Evolutionary conservation across 305 asterid species (phyloP), one percentile per base, ranked within the genome.

Genomic region (Solanum hybrid): DNA sequence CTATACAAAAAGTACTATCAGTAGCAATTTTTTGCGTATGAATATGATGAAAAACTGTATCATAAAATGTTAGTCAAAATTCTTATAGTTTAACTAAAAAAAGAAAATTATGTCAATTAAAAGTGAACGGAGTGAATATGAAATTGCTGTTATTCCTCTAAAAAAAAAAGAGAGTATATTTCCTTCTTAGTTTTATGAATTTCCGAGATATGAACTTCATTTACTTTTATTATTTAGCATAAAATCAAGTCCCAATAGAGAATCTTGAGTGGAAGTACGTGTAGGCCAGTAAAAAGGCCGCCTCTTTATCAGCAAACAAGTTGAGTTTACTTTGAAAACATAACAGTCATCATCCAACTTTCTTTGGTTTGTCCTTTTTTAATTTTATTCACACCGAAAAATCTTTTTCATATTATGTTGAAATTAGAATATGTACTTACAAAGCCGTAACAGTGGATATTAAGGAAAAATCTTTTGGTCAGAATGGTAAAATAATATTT

Each of bases 1-100:
- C 5, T 11, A 40, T 40, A 40, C 51, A 11, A 40, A 40, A 40
- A 40, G 51, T 40, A 40, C 51, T 40, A 40, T 11, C 2, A 40
- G 14, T 11, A 11, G 51, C 5, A 40, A 40, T 11, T 40, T 40
- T 40, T 40, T 40, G 16, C 51, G 1, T 40, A 40, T 0, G 2
- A 40, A 3, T 40, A 40, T 40, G 51, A 40, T 40, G 2, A 11
- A 11, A 40, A 40, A 40, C 5, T 40, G 51, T 40, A 40, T 40
- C 16, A 1, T 40, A 40, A 46, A 14, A 46, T 6, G 0, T 46
- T 5, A 46, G 1, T 14, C 0, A 1, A 5, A 14, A 14, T 46
- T 14, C 3, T 5, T 46, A 14, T 46, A 14, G 3, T 46, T 46
- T 46, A 5, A 2, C 22, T 14, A 46, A 14, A 46, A 46, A 14